Evolutionary conservation across 306 rosid species (phyloP), one percentile per base, ranked within the genome.

Genomic region (Prunus dulcis): DNA sequence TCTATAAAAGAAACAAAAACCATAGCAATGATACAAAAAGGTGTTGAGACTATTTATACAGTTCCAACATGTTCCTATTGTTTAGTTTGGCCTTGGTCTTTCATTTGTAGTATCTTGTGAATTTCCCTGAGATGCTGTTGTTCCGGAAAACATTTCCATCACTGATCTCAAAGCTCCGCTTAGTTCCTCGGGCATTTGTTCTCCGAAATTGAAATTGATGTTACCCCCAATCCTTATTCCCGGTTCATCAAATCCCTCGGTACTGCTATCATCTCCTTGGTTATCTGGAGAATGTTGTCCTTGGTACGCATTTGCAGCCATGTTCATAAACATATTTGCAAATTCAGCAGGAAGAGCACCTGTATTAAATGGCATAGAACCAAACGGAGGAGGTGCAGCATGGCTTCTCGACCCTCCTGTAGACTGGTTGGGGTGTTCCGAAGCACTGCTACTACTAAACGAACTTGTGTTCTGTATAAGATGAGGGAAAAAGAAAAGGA

Each of bases 131-230:
- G 87, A 60, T 12, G 78, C 82, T 14, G 76, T 83, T 63, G 76
- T 70, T 72, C 93, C 89, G 4, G 93, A 78, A 19, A 90, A 86
- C 91, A 92, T 86, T 69, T 87, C 91, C 93, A 92, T 87, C 83
- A 90, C 64, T 51, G 91, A 82, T 75, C 89, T 84, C 62, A 95
- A 71, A 60, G 89, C 88, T 19, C 95, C 93, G 2, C 84, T 20
- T 55, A 95, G 53, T 5, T 88, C 89, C 86, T 84, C 91, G 4
- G 96, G 94, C 80, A 91, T 82, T 73, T 88, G 87, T 1, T 84
- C 88, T 25, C 87, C 93, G 22, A 90, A 41, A 85, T 89, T 86
- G 55, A 94, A 41, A 81, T 77, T 84, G 60, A 87, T 47, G 80
- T 83, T 82, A 22, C 89, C 86, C 11, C 87, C 93, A 23, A 76